Conservation (phyloP, 2,329 filamentous ascomycete species). For the Claviceps capensis region DNA sequence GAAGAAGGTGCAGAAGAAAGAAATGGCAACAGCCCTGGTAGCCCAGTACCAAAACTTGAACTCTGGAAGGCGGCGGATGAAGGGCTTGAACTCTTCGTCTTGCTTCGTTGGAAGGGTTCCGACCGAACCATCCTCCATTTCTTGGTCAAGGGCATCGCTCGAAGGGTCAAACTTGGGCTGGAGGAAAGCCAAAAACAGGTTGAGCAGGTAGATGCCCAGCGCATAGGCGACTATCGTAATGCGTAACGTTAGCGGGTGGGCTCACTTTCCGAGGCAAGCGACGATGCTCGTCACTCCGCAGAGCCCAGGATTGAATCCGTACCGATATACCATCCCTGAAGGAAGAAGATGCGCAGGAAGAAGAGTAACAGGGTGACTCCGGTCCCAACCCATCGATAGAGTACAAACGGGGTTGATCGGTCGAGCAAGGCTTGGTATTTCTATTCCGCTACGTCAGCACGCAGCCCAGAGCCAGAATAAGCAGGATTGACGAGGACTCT, state of each 20-base stretch:
- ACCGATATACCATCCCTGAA: constrained; percentile 99
- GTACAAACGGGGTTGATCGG: constrained; percentile 76
- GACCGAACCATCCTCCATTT: constrained; percentile 84
- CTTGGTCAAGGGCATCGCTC: constrained; percentile 78
- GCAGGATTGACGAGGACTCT: background rate
- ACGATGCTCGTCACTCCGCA: background rate
- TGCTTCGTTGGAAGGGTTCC: constrained; percentile 81
- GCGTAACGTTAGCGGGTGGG: background rate
- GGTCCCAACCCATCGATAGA: constrained; percentile 87
- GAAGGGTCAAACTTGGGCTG: constrained; percentile 98
- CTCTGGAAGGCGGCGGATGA: constrained; percentile 88
- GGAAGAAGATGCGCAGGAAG: constrained; percentile 76
- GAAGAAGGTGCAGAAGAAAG: constrained; percentile 84
- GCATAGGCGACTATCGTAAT: constrained; percentile 72
- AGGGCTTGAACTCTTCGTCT: constrained; percentile 95
- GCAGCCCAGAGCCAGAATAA: background rate
- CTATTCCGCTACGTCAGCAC: constrained; percentile 29
- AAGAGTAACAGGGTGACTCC: constrained; percentile 62
- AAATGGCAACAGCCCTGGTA: constrained; percentile 71
- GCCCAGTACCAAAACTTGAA: constrained; percentile 99
- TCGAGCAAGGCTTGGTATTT: constrained; percentile 92
- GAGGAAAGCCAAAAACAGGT: constrained; percentile 96
- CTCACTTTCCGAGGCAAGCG: background rate
- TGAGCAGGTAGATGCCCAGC: constrained; percentile 95
- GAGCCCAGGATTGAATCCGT: constrained; percentile 12